phyloP scores from a whole-genome alignment of 305 asterid species.

The Rubia occidens region DNA sequence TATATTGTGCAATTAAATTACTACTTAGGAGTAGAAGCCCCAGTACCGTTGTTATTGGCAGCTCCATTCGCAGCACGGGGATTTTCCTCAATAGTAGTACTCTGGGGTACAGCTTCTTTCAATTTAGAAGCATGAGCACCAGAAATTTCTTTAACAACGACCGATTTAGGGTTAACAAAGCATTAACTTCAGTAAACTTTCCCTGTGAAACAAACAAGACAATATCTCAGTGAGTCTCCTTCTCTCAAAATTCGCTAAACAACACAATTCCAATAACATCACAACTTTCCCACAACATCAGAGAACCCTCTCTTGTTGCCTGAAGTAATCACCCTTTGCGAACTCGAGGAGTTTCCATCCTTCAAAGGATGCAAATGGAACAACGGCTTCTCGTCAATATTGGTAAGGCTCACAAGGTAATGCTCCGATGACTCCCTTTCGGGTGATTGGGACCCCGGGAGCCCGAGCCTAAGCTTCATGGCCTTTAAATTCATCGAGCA shows the following conservation, averaged over 20 bases:
- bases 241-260: no score
- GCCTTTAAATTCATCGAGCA: no score
- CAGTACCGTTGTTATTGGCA: not conserved
- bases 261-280: no score
- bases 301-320: slow-evolving; percentile 50
- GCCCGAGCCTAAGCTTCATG: slow-evolving; percentile 25
- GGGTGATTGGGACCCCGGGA: slow-evolving; percentile 42
- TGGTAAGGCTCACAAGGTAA: no score
- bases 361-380: slow-evolving; percentile 39
- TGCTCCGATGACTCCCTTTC: slow-evolving; percentile 21
- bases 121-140: slow-evolving; percentile 26
- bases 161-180: no score
- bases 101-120: slow-evolving; percentile 25
- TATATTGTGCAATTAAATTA: slow-evolving; percentile 1
- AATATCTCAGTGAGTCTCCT: no score
- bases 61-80: no score
- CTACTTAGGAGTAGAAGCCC: slow-evolving; percentile 56
- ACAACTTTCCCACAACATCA: slow-evolving; percentile 45
- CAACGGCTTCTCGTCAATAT: slow-evolving; percentile 35
- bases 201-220: no score
- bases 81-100: slow-evolving; percentile 5
- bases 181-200: no score
- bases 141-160: slow-evolving; percentile 21
- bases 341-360: slow-evolving; percentile 15
- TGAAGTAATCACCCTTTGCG: slow-evolving; percentile 12